Percentiles rank a stretch among this genome's conserved stretches.
Conservation (phyloP, 2,329 filamentous ascomycete genomes). For the Exophiala phaeomuriformis region DNA sequence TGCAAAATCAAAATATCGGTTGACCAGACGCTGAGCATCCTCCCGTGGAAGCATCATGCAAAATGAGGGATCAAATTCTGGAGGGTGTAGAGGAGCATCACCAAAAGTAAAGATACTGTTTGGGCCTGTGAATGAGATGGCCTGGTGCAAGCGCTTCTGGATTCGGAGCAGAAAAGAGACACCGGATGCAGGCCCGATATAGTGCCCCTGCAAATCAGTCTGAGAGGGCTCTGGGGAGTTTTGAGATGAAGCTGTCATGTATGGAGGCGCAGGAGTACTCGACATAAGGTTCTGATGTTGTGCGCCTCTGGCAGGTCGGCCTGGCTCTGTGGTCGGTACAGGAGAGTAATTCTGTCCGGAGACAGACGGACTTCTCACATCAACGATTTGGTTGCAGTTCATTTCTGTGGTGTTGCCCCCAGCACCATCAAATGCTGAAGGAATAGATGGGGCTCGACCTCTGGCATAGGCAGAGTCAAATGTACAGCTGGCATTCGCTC, state of each 20-base stretch:
- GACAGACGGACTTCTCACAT: neutral
- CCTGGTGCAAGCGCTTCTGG: conserved; percentile 23
- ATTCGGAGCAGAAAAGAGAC: conserved; percentile 25
- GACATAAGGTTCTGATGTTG: neutral
- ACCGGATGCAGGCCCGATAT: conserved; percentile 25
- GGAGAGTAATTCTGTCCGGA: neutral
- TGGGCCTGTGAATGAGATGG: conserved; percentile 32
- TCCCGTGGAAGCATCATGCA: conserved; percentile 37
- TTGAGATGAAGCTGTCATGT: conserved; percentile 29
- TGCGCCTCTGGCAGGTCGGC: neutral
- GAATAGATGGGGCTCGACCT: conserved; percentile 17
- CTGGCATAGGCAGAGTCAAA: conserved; percentile 18
- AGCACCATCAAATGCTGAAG: conserved; percentile 12
- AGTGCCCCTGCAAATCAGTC: conserved; percentile 24
- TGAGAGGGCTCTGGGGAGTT: conserved; percentile 21
- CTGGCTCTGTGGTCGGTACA: conserved; percentile 1
- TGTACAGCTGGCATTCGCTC: conserved; percentile 17
- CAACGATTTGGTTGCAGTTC: neutral
- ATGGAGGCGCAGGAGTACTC: neutral
- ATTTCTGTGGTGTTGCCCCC: neutral
- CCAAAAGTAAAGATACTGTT: conserved; percentile 29
- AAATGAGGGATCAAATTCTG: conserved; percentile 39
- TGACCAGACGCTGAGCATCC: conserved; percentile 30
- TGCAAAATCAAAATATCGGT: conserved; percentile 40
- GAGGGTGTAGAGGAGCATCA: conserved; percentile 39